These are phyloP conservation scores for Phytophthora hybrid DNA, from an alignment of 352 stramenopile genomes.

Conservation along the genomic window DNA sequence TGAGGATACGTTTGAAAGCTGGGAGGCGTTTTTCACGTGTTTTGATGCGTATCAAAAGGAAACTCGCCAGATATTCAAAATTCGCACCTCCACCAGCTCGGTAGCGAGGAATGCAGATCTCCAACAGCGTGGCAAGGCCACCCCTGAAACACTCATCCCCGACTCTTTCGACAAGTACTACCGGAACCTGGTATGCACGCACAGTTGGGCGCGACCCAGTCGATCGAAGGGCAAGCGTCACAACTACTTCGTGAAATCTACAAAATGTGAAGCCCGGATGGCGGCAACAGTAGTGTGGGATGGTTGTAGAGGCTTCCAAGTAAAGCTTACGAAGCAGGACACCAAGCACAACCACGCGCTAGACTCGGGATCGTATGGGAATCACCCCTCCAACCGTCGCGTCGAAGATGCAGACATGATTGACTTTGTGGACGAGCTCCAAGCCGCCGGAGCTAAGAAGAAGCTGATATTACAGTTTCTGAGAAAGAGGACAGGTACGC, in stretches of 20 bases:
- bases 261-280: not conserved
- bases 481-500: conserved; percentile 5
- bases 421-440: conserved; percentile 10
- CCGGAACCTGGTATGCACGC: too few species aligned
- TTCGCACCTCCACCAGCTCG: conserved; percentile 1
- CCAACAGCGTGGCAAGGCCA: too few species aligned
- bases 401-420: conserved; percentile 5
- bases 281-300: too few species aligned
- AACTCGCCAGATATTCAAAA: not conserved
- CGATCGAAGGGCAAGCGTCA: too few species aligned
- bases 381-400: conserved; percentile 1
- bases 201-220: too few species aligned
- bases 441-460: conserved; percentile 5
- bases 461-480: conserved; percentile 15
- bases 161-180: too few species aligned
- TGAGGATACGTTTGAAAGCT: not conserved
- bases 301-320: not conserved
- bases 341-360: conserved; percentile 8
- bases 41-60: conserved; percentile 7
- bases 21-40: not conserved
- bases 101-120: not conserved
- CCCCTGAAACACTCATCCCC: too few species aligned
- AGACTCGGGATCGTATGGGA: conserved; percentile 2
- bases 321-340: not conserved
- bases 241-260: too few species aligned